phyloP scores from a whole-genome alignment of 768 basidiomycete species.

The Xerocomellus dryophilus region DNA sequence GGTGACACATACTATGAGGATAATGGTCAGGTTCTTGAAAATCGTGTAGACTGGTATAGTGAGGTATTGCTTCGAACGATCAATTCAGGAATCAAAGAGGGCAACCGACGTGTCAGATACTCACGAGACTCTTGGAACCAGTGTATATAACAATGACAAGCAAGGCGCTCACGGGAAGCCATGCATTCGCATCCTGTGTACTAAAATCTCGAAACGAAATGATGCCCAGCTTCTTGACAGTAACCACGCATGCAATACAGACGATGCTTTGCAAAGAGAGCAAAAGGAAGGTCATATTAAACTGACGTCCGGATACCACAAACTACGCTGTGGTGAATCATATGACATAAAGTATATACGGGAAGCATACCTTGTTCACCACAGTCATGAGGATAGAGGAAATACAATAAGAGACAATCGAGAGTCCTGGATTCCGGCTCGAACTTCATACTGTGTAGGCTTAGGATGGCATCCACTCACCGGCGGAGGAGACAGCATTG shows the following conservation, averaged over 20 bases:
- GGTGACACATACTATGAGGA: slow-evolving; percentile 73
- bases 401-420: slow-evolving; percentile 85
- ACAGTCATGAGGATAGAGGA: slow-evolving; percentile 97
- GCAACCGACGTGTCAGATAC: slow-evolving; percentile 30
- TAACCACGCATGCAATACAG: slow-evolving; percentile 72
- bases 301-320: slow-evolving; percentile 88
- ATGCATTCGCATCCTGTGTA: slow-evolving; percentile 76
- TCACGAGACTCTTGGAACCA: slow-evolving; percentile 91
- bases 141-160: slow-evolving; percentile 97
- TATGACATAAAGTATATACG: background rate
- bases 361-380: slow-evolving; percentile 77
- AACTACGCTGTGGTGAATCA: slow-evolving; percentile 49
- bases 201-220: slow-evolving; percentile 87
- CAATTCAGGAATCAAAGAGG: background rate
- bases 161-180: slow-evolving; percentile 93
- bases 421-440: slow-evolving; percentile 52
- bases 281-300: slow-evolving; percentile 96
- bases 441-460: background rate
- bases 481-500: slow-evolving; percentile 18
- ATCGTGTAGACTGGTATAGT: slow-evolving; percentile 98
- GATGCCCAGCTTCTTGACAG: slow-evolving; percentile 70
- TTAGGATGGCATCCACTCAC: slow-evolving; percentile 15
- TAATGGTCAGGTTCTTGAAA: slow-evolving; percentile 99
- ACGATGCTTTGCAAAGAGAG: slow-evolving; percentile 89
- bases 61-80: slow-evolving; percentile 75